Evolutionary conservation across 2,329 filamentous ascomycete genomes (phyloP).

Genomic region (Arthroderma sp.): DNA sequence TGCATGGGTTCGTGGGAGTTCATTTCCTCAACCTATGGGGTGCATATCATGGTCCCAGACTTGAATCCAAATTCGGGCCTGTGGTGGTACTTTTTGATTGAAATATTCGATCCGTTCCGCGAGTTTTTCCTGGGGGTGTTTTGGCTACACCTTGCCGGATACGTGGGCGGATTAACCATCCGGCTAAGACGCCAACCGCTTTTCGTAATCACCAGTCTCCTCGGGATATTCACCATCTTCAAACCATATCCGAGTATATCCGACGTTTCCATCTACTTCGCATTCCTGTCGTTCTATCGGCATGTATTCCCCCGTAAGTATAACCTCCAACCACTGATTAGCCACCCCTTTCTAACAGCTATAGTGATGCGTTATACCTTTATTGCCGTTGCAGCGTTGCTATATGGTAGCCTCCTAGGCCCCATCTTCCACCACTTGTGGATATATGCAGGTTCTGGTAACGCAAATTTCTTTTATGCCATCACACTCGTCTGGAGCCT

Average conservation of each 20-base stretch:
- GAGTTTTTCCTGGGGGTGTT: constrained; percentile 96
- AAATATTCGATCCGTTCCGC: constrained; percentile 98
- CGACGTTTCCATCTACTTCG: constrained; percentile 76
- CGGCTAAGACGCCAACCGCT: constrained; percentile 75
- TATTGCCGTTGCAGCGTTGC: constrained; percentile 63
- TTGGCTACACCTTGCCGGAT: constrained; percentile 86
- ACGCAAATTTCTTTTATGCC: constrained; percentile 98
- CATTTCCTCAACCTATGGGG: constrained; percentile 75
- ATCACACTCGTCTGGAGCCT: constrained; percentile 98
- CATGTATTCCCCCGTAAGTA: constrained; percentile 70
- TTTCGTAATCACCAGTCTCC: constrained; percentile 67
- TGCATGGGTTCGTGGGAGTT: constrained; percentile 81
- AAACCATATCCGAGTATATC: constrained; percentile 93
- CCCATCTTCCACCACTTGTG: constrained; percentile 94
- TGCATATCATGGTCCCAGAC: constrained; percentile 80
- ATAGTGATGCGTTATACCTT: constrained; percentile 86
- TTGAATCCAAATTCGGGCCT: constrained; percentile 88
- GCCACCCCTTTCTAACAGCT: constrained; percentile 16
- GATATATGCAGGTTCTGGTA: constrained; percentile 96
- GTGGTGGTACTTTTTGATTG: constrained; percentile 99
- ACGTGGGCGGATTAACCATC: constrained; percentile 74
- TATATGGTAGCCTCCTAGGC: constrained; percentile 80
- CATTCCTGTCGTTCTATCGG: constrained; percentile 69
- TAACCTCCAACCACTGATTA: not conserved
- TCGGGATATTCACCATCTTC: constrained; percentile 87